These are phyloP conservation scores for Ilyonectria destructans DNA, from an alignment of 2,329 filamentous ascomycete genomes.

Conservation along the genomic window DNA sequence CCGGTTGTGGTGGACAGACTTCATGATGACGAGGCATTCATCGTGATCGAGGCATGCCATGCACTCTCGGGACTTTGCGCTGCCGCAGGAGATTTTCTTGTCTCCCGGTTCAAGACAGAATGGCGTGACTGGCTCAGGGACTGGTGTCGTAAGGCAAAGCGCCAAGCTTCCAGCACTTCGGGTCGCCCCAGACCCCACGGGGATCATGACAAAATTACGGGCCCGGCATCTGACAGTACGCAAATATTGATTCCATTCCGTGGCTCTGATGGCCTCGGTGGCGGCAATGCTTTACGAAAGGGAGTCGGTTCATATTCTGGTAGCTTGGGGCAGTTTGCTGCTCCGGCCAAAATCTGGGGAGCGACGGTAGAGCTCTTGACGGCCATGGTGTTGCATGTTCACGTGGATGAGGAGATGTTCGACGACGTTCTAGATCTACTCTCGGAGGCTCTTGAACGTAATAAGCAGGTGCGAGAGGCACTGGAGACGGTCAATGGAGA, in stretches of 20 bases:
- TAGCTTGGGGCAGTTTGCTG: slow-evolving; percentile 71
- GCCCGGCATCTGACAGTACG: slow-evolving; percentile 37
- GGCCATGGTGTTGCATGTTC: slow-evolving; percentile 74
- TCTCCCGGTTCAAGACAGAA: slow-evolving; percentile 80
- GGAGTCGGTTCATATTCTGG: slow-evolving; percentile 42
- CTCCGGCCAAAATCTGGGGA: slow-evolving; percentile 76
- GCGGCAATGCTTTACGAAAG: slow-evolving; percentile 34
- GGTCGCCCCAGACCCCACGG: slow-evolving; percentile 34
- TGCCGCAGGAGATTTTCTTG: slow-evolving; percentile 86
- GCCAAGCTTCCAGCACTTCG: slow-evolving; percentile 53
- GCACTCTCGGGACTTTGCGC: slow-evolving; percentile 79
- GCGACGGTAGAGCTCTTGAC: slow-evolving; percentile 73
- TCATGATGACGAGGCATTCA: slow-evolving; percentile 77
- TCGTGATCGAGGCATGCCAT: slow-evolving; percentile 80
- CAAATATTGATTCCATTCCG: slow-evolving; percentile 55
- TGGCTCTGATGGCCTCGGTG: slow-evolving; percentile 41
- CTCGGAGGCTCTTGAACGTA: slow-evolving; percentile 62
- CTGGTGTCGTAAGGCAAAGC: slow-evolving; percentile 65
- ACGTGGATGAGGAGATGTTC: slow-evolving; percentile 78
- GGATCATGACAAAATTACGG: slow-evolving; percentile 40
- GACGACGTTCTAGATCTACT: slow-evolving; percentile 80
- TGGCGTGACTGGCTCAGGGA: slow-evolving; percentile 73
- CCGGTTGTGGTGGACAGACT: slow-evolving; percentile 82
- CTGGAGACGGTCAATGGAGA: slow-evolving; percentile 80
- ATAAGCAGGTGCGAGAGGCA: slow-evolving; percentile 67